Percentiles rank a stretch among this genome's conserved stretches.
Evolutionary conservation across 768 basidiomycete species (phyloP).

Genomic region (Naganishia antarctica): DNA sequence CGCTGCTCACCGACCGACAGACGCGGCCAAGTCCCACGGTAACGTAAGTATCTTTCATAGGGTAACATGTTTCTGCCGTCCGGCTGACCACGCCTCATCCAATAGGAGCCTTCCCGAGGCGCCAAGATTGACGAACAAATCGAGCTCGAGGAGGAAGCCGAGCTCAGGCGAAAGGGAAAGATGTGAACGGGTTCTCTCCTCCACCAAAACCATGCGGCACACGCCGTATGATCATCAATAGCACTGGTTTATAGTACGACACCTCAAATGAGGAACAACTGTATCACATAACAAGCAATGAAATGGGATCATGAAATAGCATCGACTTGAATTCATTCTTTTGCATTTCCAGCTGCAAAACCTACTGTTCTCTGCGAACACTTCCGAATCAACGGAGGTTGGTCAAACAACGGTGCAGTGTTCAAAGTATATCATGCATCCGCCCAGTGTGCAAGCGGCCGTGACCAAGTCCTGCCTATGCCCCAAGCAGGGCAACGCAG

Average conservation of each 20-base stretch:
- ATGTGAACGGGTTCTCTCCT: neutral
- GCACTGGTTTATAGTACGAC: neutral
- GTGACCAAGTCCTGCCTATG: too few relatives aligned
- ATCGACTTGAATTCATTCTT: too few relatives aligned
- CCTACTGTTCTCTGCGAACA: too few relatives aligned
- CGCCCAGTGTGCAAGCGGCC: too few relatives aligned
- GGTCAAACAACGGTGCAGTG: too few relatives aligned
- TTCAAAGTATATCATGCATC: too few relatives aligned
- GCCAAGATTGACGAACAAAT: slow-evolving; percentile 47
- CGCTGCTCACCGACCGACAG: slow-evolving; percentile 39
- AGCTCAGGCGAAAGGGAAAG: slow-evolving; percentile 37
- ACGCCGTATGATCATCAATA: neutral
- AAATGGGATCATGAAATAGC: slow-evolving; percentile 1
- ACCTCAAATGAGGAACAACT: neutral
- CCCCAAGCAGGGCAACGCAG: too few relatives aligned
- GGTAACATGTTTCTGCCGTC: too few relatives aligned
- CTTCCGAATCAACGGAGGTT: too few relatives aligned
- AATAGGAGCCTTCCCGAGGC: slow-evolving; percentile 35
- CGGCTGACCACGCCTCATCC: too few relatives aligned
- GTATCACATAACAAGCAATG: neutral
- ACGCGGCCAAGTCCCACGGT: slow-evolving; percentile 34
- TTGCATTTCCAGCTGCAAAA: too few relatives aligned
- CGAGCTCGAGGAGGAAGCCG: slow-evolving; percentile 41
- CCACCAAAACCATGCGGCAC: neutral
- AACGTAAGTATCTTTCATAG: slow-evolving; percentile 3